phyloP scores from a whole-genome alignment of 2,329 filamentous ascomycete species.

The Colletotrichum endophyticum region DNA sequence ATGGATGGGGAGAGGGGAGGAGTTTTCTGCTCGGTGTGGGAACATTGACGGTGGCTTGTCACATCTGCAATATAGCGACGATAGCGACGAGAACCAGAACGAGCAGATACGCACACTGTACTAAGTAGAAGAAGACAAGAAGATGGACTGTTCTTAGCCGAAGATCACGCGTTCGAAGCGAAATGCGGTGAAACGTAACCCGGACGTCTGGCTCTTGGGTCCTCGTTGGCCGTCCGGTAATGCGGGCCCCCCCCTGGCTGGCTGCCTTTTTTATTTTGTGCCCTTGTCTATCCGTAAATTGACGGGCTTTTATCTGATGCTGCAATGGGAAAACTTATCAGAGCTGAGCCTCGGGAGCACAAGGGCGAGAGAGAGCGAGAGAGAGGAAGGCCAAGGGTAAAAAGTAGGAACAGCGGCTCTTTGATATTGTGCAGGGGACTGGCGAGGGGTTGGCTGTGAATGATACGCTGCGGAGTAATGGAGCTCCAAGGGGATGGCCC shows the following conservation, averaged over 20 bases:
- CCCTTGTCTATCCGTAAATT: background rate
- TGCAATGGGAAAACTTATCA: background rate
- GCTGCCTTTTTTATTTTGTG: background rate
- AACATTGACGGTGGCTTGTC: background rate
- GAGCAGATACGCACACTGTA: background rate
- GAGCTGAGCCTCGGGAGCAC: background rate
- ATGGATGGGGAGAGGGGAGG: background rate
- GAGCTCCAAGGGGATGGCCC: background rate
- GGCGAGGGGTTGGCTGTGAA: background rate
- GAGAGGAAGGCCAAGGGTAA: background rate
- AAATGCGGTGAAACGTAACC: constrained; percentile 14
- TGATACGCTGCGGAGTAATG: constrained; percentile 6
- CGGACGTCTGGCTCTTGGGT: constrained; percentile 6
- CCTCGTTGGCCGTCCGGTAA: background rate
- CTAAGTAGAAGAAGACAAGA: background rate
- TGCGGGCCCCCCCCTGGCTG: background rate
- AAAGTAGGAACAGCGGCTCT: background rate
- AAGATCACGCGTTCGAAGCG: background rate
- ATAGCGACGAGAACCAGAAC: background rate
- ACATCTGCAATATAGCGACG: background rate
- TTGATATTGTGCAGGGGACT: background rate
- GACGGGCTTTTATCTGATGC: background rate
- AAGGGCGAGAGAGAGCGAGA: background rate
- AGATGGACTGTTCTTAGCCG: background rate
- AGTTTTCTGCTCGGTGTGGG: background rate